A percentile compares a stretch with the other conserved stretches of the same genome.
Conservation (phyloP, 257 asterid species). For the Solanum bukasovii region DNA sequence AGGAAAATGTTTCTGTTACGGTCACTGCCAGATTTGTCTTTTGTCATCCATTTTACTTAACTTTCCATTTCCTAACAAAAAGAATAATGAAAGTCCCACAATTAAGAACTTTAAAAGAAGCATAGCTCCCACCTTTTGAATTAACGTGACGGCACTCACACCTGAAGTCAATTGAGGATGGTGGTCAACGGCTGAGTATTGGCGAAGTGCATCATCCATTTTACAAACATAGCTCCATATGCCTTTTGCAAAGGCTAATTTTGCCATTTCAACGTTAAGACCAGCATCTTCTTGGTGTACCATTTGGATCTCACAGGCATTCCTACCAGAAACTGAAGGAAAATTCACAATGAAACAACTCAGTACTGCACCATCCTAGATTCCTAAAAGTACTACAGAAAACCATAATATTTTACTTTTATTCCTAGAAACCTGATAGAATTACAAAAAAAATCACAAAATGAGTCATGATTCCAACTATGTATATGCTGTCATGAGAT, state of each 20-base stretch:
- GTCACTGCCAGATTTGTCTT: background rate
- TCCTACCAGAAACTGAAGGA: constrained; percentile 65
- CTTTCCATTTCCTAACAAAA: background rate
- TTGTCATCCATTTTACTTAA: background rate
- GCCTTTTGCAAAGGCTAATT: constrained; percentile 73
- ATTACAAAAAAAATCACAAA: background rate
- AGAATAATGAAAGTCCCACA: background rate
- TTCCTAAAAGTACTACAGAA: background rate
- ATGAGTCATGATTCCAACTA: background rate
- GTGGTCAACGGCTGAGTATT: constrained; percentile 30
- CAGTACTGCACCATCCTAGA: background rate
- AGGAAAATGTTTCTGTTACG: background rate
- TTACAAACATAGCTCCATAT: constrained; percentile 81
- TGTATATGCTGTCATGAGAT: background rate
- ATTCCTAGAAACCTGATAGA: background rate
- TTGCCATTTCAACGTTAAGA: constrained; percentile 73
- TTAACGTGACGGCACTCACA: constrained; percentile 16
- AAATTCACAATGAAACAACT: background rate
- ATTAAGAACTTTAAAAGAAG: background rate
- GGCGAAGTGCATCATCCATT: constrained; percentile 75
- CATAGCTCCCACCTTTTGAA: constrained; percentile 46
- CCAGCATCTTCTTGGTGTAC: constrained; percentile 97
- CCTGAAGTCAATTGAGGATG: constrained; percentile 17
- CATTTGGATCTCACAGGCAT: constrained; percentile 87
- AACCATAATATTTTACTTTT: background rate